phyloP scores from a whole-genome alignment of 495 filamentous ascomycete species.

The Melanomma pulvis-pyrius region DNA sequence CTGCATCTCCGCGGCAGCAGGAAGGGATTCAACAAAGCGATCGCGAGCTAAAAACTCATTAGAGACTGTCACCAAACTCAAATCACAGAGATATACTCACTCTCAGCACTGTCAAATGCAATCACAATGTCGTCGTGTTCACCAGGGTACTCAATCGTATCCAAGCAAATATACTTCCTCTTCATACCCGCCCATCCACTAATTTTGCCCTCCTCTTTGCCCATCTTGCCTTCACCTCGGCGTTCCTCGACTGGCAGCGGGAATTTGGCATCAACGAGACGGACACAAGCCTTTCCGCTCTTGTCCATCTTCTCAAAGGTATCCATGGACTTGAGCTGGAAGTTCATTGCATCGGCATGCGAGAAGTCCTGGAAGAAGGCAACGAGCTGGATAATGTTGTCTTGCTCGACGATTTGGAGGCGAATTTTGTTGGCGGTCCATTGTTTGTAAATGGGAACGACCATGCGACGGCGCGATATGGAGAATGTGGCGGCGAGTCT shows the following conservation, averaged over 20 bases:
- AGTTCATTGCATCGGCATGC: slow-evolving; percentile 85
- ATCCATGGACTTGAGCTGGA: slow-evolving; percentile 78
- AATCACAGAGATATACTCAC: slow-evolving; percentile 55
- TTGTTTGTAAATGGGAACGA: slow-evolving; percentile 88
- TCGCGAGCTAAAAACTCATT: slow-evolving; percentile 42
- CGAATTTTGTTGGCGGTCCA: slow-evolving; percentile 78
- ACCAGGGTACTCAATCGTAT: slow-evolving; percentile 82
- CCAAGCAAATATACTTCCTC: slow-evolving; percentile 74
- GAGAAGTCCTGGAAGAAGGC: slow-evolving; percentile 83
- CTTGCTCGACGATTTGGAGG: slow-evolving; percentile 75
- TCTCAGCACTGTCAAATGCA: slow-evolving; percentile 73
- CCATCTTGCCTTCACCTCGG: slow-evolving; percentile 36
- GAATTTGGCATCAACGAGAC: slow-evolving; percentile 88
- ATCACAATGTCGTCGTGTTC: slow-evolving; percentile 91
- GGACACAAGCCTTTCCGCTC: slow-evolving; percentile 66
- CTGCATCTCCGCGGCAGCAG: slow-evolving; percentile 37
- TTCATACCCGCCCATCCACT: slow-evolving; percentile 54
- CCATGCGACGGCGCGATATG: slow-evolving; percentile 81
- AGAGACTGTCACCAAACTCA: slow-evolving; percentile 19
- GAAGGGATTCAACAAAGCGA: slow-evolving; percentile 43
- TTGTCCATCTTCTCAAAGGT: slow-evolving; percentile 71
- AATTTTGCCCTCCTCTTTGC: slow-evolving; percentile 31
- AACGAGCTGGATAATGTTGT: slow-evolving; percentile 71
- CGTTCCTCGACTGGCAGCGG: slow-evolving; percentile 60
- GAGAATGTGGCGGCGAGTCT: slow-evolving; percentile 70